Percentiles rank a stretch among this genome's conserved stretches.
Evolutionary conservation across 148 eudicot genomes (phyloP).

Genomic region (Nyssa sinensis): DNA sequence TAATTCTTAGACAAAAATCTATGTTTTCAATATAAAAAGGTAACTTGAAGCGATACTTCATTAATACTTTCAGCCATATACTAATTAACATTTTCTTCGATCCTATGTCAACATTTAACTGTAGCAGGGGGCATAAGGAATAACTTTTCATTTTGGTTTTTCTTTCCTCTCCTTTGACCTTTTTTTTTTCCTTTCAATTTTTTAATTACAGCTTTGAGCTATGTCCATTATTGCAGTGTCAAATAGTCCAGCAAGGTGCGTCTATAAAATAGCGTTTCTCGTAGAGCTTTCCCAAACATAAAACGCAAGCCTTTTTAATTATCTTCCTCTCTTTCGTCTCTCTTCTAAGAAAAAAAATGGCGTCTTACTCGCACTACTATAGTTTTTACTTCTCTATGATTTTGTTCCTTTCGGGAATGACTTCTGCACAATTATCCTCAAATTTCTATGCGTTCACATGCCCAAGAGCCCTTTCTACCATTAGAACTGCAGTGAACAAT

Average conservation of each 20-base stretch:
- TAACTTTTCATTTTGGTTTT: no score
- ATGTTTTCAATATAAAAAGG: no score
- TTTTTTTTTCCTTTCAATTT: no score
- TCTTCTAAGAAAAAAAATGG: slow-evolving; percentile 10
- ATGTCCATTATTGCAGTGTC: not conserved
- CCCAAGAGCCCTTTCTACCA: slow-evolving; percentile 22
- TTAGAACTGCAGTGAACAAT: slow-evolving; percentile 14
- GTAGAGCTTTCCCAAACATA: not conserved
- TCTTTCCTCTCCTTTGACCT: not conserved
- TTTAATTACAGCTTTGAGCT: not conserved
- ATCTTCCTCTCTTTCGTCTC: not conserved
- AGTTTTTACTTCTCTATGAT: not conserved
- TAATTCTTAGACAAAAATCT: no score
- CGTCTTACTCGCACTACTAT: not conserved
- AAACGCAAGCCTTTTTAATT: not conserved
- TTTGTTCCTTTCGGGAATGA: slow-evolving; percentile 2
- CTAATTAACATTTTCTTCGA: no score
- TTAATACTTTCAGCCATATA: no score
- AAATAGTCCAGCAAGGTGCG: not conserved
- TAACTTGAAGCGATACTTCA: no score
- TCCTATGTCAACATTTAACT: no score
- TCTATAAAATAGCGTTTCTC: slow-evolving; percentile 2
- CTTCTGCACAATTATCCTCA: slow-evolving; percentile 21
- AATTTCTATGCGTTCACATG: slow-evolving; percentile 23
- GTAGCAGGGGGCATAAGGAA: no score